Conservation (phyloP, 495 filamentous ascomycete genomes). For the Penicillium tannophilum region DNA sequence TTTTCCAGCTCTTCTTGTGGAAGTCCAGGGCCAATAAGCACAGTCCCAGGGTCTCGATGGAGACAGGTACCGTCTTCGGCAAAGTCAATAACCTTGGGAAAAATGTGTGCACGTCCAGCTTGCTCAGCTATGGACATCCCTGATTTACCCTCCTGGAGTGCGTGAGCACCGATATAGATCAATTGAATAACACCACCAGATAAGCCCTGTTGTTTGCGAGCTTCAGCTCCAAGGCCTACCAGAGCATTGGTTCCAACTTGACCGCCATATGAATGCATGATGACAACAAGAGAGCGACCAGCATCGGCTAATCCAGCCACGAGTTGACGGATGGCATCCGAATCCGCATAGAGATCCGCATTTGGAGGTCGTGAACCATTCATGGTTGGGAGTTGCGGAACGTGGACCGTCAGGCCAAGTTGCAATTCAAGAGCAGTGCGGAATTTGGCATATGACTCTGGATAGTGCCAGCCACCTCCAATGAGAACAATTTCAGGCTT, state of each 20-base stretch:
- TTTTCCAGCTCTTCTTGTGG: not conserved
- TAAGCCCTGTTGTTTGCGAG: not conserved
- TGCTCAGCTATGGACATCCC: not conserved
- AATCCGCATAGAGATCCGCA: not conserved
- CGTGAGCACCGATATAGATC: not conserved
- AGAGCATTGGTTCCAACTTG: slow-evolving; percentile 4
- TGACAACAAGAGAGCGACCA: not conserved
- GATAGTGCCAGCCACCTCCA: slow-evolving; percentile 2
- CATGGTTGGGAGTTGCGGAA: not conserved
- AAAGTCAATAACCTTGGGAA: not conserved
- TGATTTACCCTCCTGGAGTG: not conserved
- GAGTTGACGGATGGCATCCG: not conserved
- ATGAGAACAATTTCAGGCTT: not conserved
- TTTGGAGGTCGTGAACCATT: not conserved
- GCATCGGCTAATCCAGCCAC: not conserved
- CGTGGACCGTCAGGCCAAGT: not conserved
- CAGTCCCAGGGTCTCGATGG: not conserved
- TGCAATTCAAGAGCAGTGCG: not conserved
- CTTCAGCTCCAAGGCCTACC: not conserved
- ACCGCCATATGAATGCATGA: slow-evolving; percentile 1
- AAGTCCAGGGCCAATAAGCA: not conserved
- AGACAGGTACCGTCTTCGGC: not conserved
- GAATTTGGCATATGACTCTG: not conserved
- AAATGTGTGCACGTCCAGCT: not conserved
- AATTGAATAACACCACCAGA: not conserved